Percentiles rank a stretch among this genome's conserved stretches.
phyloP scores from a whole-genome alignment of 1,139 yeast genomes.

The Blastobotrys serpentis region DNA sequence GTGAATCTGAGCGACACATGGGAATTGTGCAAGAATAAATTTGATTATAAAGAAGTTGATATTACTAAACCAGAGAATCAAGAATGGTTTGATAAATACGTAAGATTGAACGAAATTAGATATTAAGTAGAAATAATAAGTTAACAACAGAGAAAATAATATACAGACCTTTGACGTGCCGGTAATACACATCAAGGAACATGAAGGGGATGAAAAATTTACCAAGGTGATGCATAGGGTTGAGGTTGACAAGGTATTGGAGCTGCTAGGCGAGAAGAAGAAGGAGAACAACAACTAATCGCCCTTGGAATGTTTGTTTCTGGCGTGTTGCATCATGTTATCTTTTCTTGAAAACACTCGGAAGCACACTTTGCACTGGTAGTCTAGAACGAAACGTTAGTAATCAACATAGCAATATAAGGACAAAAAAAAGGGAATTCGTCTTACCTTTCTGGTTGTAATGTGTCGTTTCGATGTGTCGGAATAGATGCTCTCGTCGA shows the following conservation, averaged over 20 bases:
- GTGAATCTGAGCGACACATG: constrained; percentile 46
- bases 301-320: constrained; percentile 28
- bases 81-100: constrained; percentile 74
- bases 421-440: background rate
- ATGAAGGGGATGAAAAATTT: constrained; percentile 42
- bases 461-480: constrained; percentile 33
- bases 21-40: constrained; percentile 32
- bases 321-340: constrained; percentile 34
- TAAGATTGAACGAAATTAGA: constrained; percentile 23
- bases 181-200: constrained; percentile 69
- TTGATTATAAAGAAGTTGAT: constrained; percentile 54
- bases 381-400: constrained; percentile 18
- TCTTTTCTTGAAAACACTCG: constrained; percentile 32
- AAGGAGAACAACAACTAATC: constrained; percentile 1
- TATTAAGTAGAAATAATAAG: constrained; percentile 10
- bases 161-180: constrained; percentile 78
- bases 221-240: constrained; percentile 78
- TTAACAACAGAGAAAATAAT: constrained; percentile 11
- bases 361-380: constrained; percentile 28
- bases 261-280: constrained; percentile 21
- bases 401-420: background rate
- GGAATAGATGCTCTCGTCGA: constrained; percentile 30
- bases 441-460: constrained; percentile 29
- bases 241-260: constrained; percentile 51
- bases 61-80: constrained; percentile 66